Conservation (phyloP, 2,329 filamentous ascomycete genomes). For the Geosmithia flava region DNA sequence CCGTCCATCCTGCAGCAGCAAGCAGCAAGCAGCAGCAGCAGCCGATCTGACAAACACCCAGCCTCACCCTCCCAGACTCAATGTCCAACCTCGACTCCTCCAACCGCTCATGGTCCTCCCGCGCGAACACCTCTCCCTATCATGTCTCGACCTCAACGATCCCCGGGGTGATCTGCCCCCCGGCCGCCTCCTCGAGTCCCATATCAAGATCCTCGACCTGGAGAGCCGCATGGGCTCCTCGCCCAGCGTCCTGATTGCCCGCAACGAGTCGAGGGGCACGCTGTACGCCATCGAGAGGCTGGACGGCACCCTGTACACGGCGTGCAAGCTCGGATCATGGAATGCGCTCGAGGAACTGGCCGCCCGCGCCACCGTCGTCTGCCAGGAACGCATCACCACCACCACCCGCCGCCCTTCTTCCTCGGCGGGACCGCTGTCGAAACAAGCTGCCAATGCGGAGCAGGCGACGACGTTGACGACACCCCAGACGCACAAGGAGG, state of each 20-base stretch:
- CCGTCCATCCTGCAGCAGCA: background rate
- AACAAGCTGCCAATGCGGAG: background rate
- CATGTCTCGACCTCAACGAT: conserved; percentile 43
- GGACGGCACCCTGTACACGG: conserved; percentile 43
- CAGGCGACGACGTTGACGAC: conserved; percentile 22
- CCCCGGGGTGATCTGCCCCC: conserved; percentile 36
- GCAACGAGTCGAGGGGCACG: conserved; percentile 36
- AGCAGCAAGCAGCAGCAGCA: too few species aligned
- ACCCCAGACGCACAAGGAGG: conserved; percentile 32
- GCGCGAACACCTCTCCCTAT: conserved; percentile 47
- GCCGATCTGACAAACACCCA: conserved; percentile 13
- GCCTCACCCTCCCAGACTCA: conserved; percentile 43
- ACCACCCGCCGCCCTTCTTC: conserved; percentile 4
- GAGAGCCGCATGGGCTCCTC: conserved; percentile 44
- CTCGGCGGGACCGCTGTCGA: background rate
- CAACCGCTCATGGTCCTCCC: conserved; percentile 51
- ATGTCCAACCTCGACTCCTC: conserved; percentile 39
- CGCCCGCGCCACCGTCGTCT: conserved; percentile 29
- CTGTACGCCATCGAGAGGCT: conserved; percentile 57
- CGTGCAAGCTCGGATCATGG: conserved; percentile 59
- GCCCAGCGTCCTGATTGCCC: conserved; percentile 47
- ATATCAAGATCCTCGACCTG: conserved; percentile 50
- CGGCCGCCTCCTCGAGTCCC: conserved; percentile 46
- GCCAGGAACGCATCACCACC: conserved; percentile 15
- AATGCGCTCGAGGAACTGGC: conserved; percentile 44